Base-by-base conservation (phyloP, 768 basidiomycete species). In the Rhizopogon vinicolor region DNA sequence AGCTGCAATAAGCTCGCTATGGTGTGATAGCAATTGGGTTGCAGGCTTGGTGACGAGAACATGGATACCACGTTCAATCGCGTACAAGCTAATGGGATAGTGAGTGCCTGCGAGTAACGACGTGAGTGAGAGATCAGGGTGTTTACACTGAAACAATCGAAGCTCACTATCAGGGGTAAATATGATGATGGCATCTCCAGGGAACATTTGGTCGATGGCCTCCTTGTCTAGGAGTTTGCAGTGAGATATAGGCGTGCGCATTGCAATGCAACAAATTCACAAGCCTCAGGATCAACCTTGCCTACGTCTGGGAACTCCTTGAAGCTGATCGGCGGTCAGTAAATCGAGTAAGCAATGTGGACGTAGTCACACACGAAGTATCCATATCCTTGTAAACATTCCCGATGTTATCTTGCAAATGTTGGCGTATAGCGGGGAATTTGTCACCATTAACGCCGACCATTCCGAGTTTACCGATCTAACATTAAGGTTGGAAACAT, bases 31-130 rank as follows among this genome's bases (percentile, higher is more conserved):
- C 16, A 90, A 77, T 64, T 96, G 87, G 0, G 91, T 93, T 4
- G 93, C 94, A 3, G 94, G 94, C 70, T 96, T 97, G 43, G 94
- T 97, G 58, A 96, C 81, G 41, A 96, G 83, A 49, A 96, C 93
- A 67, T 96, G 94, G 44, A 95, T 74, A 0, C 87, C 86, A 41
- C 77, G 85, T 69, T 92, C 85, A 37, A 96, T 88, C 4, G 94
- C 94, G 65, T 93, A 91, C 43, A 88, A 74, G 18, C 91, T 84
- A 64, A 95, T 96, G 31, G 84, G 81, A 68, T 85, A 87, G 70
- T 96, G 93, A 14, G 93, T 95, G 60, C 76, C 85, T 93, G 63
- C 29, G 16, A 25, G 18, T 25, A 19, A 9, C 16, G 19, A 22
- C 48, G 14, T 22, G 50, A 29, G 37, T 53, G 25, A 44, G 41